A percentile compares a stretch with the other conserved stretches of the same genome.
Conservation (phyloP, 305 asterid species). For the Fraxinus latifolia region DNA sequence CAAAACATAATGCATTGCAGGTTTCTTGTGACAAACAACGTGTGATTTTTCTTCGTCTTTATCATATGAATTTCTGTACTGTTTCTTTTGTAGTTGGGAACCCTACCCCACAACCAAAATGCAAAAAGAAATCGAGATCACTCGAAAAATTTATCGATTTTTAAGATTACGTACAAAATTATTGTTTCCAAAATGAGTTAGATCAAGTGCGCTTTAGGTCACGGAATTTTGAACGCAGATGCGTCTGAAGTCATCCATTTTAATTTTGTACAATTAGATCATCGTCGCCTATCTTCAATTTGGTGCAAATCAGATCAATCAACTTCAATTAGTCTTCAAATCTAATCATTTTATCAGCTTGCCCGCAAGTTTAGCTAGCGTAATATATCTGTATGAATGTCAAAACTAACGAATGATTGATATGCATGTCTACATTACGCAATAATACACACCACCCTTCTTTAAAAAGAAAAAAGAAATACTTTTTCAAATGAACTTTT, state of each 20-base stretch:
- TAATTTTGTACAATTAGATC: background rate
- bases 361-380: no score
- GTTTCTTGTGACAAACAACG: background rate
- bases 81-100: background rate
- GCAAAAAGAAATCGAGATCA: background rate
- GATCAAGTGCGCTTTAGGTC: background rate
- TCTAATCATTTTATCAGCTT: no score
- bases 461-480: no score
- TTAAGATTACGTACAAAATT: background rate
- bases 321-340: no score
- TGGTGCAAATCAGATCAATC: no score
- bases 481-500: no score
- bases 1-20: slow-evolving; percentile 9
- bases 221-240: background rate
- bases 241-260: background rate
- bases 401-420: no score
- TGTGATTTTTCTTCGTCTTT: background rate
- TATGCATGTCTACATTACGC: no score
- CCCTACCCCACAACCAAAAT: background rate
- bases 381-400: no score
- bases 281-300: background rate
- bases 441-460: no score
- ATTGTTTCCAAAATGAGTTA: background rate
- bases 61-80: background rate
- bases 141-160: background rate